phyloP scores from a whole-genome alignment of 2,329 filamentous ascomycete species.

The Alternaria ethzedia region DNA sequence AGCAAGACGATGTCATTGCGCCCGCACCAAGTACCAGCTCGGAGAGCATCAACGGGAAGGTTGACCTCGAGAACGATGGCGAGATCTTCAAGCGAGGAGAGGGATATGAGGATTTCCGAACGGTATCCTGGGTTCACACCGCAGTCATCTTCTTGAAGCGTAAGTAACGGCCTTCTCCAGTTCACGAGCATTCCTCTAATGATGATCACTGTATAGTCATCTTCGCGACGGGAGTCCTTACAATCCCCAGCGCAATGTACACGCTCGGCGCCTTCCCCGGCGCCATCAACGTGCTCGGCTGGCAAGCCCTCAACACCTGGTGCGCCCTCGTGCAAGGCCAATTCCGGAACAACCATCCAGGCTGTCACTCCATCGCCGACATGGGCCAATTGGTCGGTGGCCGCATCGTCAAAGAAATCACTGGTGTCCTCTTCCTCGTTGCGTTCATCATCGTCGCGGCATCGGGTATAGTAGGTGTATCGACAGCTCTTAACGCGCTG shows the following conservation, averaged over 20 bases:
- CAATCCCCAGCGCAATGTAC: slow-evolving; percentile 58
- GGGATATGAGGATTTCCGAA: slow-evolving; percentile 60
- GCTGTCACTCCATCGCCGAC: slow-evolving; percentile 62
- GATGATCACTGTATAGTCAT: slow-evolving; percentile 38
- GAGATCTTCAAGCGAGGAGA: slow-evolving; percentile 60
- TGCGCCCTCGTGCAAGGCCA: slow-evolving; percentile 58
- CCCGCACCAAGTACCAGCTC: slow-evolving; percentile 25
- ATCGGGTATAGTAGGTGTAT: slow-evolving; percentile 66
- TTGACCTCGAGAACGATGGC: slow-evolving; percentile 42
- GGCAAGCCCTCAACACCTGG: slow-evolving; percentile 58
- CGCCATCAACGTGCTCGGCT: slow-evolving; percentile 56
- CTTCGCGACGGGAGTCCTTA: slow-evolving; percentile 59
- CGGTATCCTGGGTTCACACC: slow-evolving; percentile 60
- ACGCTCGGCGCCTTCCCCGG: slow-evolving; percentile 57
- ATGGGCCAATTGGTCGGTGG: slow-evolving; percentile 66
- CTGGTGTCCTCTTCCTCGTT: slow-evolving; percentile 62
- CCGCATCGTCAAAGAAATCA: slow-evolving; percentile 57
- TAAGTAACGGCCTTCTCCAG: slow-evolving; percentile 8
- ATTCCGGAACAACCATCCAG: slow-evolving; percentile 59
- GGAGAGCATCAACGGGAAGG: slow-evolving; percentile 31
- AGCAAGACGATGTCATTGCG: slow-evolving; percentile 31
- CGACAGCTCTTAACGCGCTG: slow-evolving; percentile 66
- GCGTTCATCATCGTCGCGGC: slow-evolving; percentile 64
- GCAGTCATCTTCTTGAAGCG: slow-evolving; percentile 61
- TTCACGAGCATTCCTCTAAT: background rate